Conservation (phyloP, 805 yeast species). For the Candida wancherniae region DNA sequence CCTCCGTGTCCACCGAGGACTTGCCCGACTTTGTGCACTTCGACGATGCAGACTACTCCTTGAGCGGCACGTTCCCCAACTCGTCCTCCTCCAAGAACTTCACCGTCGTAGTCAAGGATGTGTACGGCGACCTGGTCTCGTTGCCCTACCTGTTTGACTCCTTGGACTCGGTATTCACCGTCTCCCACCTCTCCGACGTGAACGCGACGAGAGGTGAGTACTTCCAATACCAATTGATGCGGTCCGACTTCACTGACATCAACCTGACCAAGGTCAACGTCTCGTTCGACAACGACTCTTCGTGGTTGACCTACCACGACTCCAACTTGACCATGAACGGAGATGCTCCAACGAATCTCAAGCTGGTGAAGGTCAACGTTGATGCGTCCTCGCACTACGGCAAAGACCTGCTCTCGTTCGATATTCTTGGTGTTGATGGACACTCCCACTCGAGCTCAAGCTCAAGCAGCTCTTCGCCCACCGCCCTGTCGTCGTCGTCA, state of each 20-base stretch:
- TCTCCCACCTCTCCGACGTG: slow-evolving; percentile 46
- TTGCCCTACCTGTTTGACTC: slow-evolving; percentile 55
- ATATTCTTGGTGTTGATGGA: slow-evolving; percentile 44
- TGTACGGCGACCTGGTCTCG: slow-evolving; percentile 54
- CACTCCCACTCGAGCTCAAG: slow-evolving; percentile 19
- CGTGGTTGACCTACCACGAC: slow-evolving; percentile 64
- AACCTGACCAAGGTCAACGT: slow-evolving; percentile 47
- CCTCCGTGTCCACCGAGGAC: slow-evolving; percentile 40
- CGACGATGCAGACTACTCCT: slow-evolving; percentile 30
- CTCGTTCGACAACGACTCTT: slow-evolving; percentile 29
- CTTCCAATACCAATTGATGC: slow-evolving; percentile 52
- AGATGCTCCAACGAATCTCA: slow-evolving; percentile 39
- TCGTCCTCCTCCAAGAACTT: slow-evolving; percentile 40
- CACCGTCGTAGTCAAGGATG: slow-evolving; percentile 54
- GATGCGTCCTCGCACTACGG: slow-evolving; percentile 27
- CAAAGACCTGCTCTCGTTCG: slow-evolving; percentile 38
- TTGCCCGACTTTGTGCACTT: slow-evolving; percentile 62
- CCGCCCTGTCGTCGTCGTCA: slow-evolving; percentile 22
- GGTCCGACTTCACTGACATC: slow-evolving; percentile 54
- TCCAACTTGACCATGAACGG: slow-evolving; percentile 68
- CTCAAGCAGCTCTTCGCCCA: slow-evolving; percentile 16
- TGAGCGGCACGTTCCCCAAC: slow-evolving; percentile 56
- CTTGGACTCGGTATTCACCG: slow-evolving; percentile 52
- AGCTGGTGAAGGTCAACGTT: slow-evolving; percentile 21
- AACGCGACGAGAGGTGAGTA: slow-evolving; percentile 65